Evolutionary conservation across 805 yeast species (phyloP).

Genomic region (Yamadazyma takamatsuzukensis): DNA sequence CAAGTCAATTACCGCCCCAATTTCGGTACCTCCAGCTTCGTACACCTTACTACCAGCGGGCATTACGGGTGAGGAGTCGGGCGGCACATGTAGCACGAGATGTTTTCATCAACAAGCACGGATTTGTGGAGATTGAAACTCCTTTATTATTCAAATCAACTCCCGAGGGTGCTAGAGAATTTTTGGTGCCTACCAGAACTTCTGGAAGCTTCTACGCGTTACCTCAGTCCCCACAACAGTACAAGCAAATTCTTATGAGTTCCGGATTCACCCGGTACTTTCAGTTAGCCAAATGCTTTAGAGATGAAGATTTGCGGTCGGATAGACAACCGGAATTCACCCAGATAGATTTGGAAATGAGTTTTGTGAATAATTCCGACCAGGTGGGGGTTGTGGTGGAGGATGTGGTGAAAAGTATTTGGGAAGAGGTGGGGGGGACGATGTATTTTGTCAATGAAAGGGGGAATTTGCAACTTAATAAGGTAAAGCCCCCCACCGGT

Average conservation of each 20-base stretch:
- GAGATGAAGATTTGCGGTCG: slow-evolving; percentile 92
- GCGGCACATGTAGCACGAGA: slow-evolving; percentile 48
- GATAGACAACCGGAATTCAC: slow-evolving; percentile 98
- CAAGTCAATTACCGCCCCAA: slow-evolving; percentile 69
- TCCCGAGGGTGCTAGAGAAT: slow-evolving; percentile 97
- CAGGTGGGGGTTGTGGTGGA: slow-evolving; percentile 65
- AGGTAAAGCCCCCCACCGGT: too few species aligned
- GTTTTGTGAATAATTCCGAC: slow-evolving; percentile 66
- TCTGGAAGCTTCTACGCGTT: slow-evolving; percentile 69
- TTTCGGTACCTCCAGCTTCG: slow-evolving; percentile 80
- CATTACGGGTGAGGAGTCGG: slow-evolving; percentile 53
- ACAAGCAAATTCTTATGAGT: slow-evolving; percentile 91
- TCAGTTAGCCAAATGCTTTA: slow-evolving; percentile 89
- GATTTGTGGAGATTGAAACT: slow-evolving; percentile 84
- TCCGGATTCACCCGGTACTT: slow-evolving; percentile 84
- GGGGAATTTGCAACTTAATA: slow-evolving; percentile 15
- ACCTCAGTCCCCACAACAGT: slow-evolving; percentile 98
- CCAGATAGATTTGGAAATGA: slow-evolving; percentile 94
- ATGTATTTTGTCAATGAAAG: slow-evolving; percentile 32
- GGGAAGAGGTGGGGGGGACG: slow-evolving; percentile 46
- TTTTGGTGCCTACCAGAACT: slow-evolving; percentile 84
- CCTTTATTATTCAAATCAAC: slow-evolving; percentile 92
- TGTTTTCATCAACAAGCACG: slow-evolving; percentile 31
- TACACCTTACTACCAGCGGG: slow-evolving; percentile 50
- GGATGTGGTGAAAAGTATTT: slow-evolving; percentile 48